These are phyloP conservation scores for Citrus cavaleriei DNA, from an alignment of 345 rosid species.

Conservation along the genomic window DNA sequence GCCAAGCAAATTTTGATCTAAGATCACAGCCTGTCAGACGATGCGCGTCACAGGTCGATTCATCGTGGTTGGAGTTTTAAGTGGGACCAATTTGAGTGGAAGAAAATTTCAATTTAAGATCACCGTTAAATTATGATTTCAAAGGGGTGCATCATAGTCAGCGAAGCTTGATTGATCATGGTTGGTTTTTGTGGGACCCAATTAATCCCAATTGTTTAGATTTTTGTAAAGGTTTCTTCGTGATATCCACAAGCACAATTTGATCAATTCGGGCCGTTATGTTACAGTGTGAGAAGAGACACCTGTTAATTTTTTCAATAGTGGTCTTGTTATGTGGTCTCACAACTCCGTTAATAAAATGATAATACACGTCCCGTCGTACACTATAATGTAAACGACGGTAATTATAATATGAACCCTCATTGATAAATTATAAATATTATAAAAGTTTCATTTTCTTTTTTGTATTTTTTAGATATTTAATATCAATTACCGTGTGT, in stretches of 20 bases:
- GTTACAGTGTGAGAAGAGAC: too few relatives aligned
- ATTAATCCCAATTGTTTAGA: not conserved
- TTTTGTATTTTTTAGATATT: too few relatives aligned
- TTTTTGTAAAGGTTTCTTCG: not conserved
- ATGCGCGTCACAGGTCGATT: not conserved
- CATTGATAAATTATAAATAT: too few relatives aligned
- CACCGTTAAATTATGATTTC: not conserved
- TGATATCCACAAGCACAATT: not conserved
- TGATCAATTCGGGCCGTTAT: too few relatives aligned
- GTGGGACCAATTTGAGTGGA: not conserved
- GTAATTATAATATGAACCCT: too few relatives aligned
- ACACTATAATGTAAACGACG: too few relatives aligned
- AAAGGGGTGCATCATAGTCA: not conserved
- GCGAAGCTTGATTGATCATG: not conserved
- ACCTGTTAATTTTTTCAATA: too few relatives aligned
- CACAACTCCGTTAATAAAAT: too few relatives aligned
- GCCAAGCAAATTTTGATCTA: not conserved
- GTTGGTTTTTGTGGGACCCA: not conserved
- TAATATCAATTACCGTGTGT: too few relatives aligned
- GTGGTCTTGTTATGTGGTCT: rapidly evolving
- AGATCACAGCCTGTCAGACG: not conserved
- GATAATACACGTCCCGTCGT: too few relatives aligned
- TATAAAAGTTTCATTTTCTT: too few relatives aligned
- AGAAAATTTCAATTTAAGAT: too few relatives aligned
- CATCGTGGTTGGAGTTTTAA: not conserved